Conservation (phyloP, 2,329 filamentous ascomycete genomes). For the Acarospora socialis region DNA sequence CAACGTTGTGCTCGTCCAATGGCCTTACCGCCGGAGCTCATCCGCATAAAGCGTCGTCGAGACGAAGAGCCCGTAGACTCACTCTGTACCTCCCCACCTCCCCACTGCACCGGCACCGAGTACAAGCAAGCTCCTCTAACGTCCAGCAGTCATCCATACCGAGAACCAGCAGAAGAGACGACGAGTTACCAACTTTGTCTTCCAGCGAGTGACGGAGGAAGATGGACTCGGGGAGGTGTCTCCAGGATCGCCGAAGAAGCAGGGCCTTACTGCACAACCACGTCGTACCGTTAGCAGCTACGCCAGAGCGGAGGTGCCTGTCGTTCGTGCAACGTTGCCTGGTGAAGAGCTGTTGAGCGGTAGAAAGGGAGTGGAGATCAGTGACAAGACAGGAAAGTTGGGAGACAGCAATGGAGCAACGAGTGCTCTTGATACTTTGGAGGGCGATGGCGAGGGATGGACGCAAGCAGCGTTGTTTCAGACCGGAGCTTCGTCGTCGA, state of each 20-base stretch:
- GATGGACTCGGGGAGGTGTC: slow-evolving; percentile 1
- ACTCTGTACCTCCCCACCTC: slow-evolving; percentile 26
- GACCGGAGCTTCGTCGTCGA: no score
- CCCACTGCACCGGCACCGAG: not conserved
- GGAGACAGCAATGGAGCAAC: not conserved
- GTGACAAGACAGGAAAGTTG: not conserved
- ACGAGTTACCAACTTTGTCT: slow-evolving; percentile 34
- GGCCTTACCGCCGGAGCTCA: slow-evolving; percentile 34
- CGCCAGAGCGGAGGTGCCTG: slow-evolving; percentile 7
- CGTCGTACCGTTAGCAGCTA: not conserved
- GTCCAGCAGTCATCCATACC: slow-evolving; percentile 28
- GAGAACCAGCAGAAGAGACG: slow-evolving; percentile 31
- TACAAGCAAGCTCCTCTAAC: slow-evolving; percentile 2
- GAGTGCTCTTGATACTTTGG: slow-evolving; percentile 1
- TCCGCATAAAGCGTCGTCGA: slow-evolving; percentile 42
- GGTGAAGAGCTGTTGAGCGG: slow-evolving; percentile 4
- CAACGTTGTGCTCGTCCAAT: no score
- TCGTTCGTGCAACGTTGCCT: slow-evolving; percentile 5
- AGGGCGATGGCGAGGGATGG: no score
- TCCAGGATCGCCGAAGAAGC: slow-evolving; percentile 5
- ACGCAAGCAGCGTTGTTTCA: no score
- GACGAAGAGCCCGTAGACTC: slow-evolving; percentile 43
- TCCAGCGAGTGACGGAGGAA: slow-evolving; percentile 24
- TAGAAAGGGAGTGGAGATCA: no score
- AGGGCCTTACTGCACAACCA: not conserved